Evolutionary conservation across 805 yeast genomes (phyloP).

Genomic region (Vanderwaltozyma yarrowii): DNA sequence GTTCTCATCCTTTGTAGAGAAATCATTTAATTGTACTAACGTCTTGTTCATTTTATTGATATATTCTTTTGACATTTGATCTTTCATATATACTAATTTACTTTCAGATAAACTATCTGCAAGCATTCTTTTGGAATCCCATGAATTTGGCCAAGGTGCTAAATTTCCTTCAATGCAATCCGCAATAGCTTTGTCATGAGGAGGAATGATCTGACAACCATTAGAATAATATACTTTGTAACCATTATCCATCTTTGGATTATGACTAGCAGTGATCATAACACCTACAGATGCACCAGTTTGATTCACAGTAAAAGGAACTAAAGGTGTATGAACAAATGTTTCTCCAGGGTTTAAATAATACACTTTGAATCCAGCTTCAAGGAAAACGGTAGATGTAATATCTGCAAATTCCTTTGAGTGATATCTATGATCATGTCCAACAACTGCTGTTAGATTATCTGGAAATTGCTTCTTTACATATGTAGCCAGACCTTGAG

Average conservation of each 20-base stretch:
- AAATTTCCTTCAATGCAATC: slow-evolving; percentile 48
- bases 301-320: slow-evolving; percentile 73
- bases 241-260: slow-evolving; percentile 81
- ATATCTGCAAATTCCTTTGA: slow-evolving; percentile 72
- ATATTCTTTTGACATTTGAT: slow-evolving; percentile 36
- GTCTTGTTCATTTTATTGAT: slow-evolving; percentile 23
- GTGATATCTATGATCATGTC: slow-evolving; percentile 84
- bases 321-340: slow-evolving; percentile 76
- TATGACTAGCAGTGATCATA: slow-evolving; percentile 88
- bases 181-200: slow-evolving; percentile 74
- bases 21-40: slow-evolving; percentile 25
- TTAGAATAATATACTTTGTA: slow-evolving; percentile 89
- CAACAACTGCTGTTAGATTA: slow-evolving; percentile 46
- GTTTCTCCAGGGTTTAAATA: slow-evolving; percentile 32
- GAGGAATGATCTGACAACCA: slow-evolving; percentile 94
- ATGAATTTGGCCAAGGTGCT: slow-evolving; percentile 46
- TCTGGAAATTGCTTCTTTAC: slow-evolving; percentile 24
- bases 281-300: slow-evolving; percentile 66
- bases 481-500: slow-evolving; percentile 67
- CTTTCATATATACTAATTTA: slow-evolving; percentile 32
- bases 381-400: slow-evolving; percentile 63
- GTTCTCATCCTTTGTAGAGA: not conserved
- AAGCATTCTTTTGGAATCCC: slow-evolving; percentile 37
- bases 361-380: slow-evolving; percentile 60
- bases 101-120: slow-evolving; percentile 16